Evolutionary conservation across 2,329 filamentous ascomycete genomes (phyloP), one percentile per base, ranked within the genome.

Genomic region (Paecilomyces sp.): DNA sequence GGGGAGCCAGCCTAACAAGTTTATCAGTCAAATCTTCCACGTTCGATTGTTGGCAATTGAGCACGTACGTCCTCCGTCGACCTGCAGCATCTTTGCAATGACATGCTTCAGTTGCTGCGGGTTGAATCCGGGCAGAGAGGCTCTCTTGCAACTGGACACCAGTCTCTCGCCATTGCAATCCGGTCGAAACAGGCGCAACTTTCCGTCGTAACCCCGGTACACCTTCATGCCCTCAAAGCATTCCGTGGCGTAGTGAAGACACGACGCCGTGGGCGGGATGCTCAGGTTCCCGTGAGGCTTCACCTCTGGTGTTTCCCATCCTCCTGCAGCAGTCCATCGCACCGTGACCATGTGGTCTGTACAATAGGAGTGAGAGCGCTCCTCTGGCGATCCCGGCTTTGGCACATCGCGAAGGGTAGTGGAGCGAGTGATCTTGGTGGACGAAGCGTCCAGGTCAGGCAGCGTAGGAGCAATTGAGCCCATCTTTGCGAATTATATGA

Each of bases 311-410:
- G 83, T 80, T 41, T 82, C 81, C 91, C 91, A 96, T 67, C 91
- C 91, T 22, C 76, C 71, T 52, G 78, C 72, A 24, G 74, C 76
- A 34, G 81, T 85, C 91, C 91, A 95, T 58, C 79, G 77, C 22
- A 81, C 88, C 57, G 86, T 88, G 68, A 94, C 81, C 91, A 96
- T 96, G 81, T 97, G 92, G 80, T 97, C 92, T 63, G 90, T 92
- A 80, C 82, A 84, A 61, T 47, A 47, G 5, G 41, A 47, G 41
- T 47, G 41, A 47, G 15, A 18, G 72, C 71, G 59, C 60, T 77
- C 73, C 67, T 77, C 74, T 1, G 72, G 67, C 6, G 76, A 78
- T 50, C 74, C 71, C 5, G 72, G 72, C 24, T 67, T 64, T 56
- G 76, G 75, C 22, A 78, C 72, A 59, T 70, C 58, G 53, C 72